Evolutionary conservation across 176 grass and related monocot genomes (phyloP), one percentile per base, ranked within the genome.

Genomic region (Raddia guianensis): DNA sequence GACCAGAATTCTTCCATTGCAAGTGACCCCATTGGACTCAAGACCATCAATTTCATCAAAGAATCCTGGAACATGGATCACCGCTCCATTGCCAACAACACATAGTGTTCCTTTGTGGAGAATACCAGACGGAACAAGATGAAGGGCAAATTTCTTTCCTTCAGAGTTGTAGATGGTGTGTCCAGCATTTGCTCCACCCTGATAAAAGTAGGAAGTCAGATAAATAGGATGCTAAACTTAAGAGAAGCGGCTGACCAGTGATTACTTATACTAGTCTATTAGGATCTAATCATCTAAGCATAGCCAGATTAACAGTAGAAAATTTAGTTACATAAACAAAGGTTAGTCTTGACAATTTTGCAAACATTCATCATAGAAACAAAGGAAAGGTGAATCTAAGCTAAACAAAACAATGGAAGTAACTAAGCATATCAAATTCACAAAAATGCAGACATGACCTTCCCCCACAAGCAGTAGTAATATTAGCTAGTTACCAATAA

Each of bases 81-180:
- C 93, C 8, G 56, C 87, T 70, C 90, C 93, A 20, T 96, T 96
- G 70, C 93, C 93, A 92, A 96, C 84, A 51, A 96, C 90, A 71
- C 90, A 92, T 0, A 90, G 71, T 81, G 87, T 88, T 58, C 79
- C 87, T 42, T 91, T 85, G 54, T 91, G 88, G 54, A 96, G 87
- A 78, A 96, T 96, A 68, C 93, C 93, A 27, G 93, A 96, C 54
- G 93, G 93, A 83, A 96, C 87, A 78, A 96, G 93, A 86, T 96
- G 93, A 59, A 96, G 90, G 6, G 90, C 87, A 75, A 92, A 96
- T 34, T 93, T 96, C 76, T 96, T 92, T 11, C 93, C 93, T 82
- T 90, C 90, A 67, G 89, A 75, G 71, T 92, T 96, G 84, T 92
- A 91, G 55, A 96, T 92, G 56, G 90, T 96, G 82, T 96, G 93